Base-by-base conservation (phyloP, 129 eudicot genomes). In the Scalesia atractyloides region DNA sequence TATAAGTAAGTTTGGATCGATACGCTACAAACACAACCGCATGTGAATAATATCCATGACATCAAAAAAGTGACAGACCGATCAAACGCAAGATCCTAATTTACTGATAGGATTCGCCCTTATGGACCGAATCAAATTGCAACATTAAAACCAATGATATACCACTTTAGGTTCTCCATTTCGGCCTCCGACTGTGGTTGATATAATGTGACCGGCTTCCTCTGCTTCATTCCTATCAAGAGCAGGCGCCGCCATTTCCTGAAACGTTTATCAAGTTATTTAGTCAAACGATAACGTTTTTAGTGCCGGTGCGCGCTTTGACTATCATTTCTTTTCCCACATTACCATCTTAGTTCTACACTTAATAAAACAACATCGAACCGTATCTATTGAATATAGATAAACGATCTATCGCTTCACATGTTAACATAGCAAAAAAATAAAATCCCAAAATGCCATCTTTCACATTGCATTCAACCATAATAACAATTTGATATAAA, bases 131-230 rank as follows among this genome's bases (percentile, higher is more conserved):
- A 37, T 66, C 11, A 41, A 41, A 41, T 41, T 41, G 46, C 19
- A 9, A 37, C 56, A 46, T 66, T 56, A 24, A 56, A 1, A 37
- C 50, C 8, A 0, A 24, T 15, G 60, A 50, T 46, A 34, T 81
- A 93, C 98, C 95, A 87, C 95, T 70, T 93, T 93, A 17, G 98
- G 98, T 66, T 89, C 96, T 46, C 98, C 98, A 84, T 93, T 93
- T 76, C 87, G 89, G 73, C 98, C 98, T 17, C 92, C 92, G 70
- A 93, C 89, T 60, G 96, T 87, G 7, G 96, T 89, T 57, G 96
- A 89, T 68, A 93, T 89, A 70, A 93, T 89, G 68, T 93, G 95
- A 51, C 98, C 98, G n/a, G 96, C 86, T 44, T 82, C 46, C 46
- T 8, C 90, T 1, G 91, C 85, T 67, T 70, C 96, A 64, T 82